A percentile compares a stretch with the other conserved stretches of the same genome.
phyloP scores from a whole-genome alignment of 345 rosid genomes.

The Streptanthus diversifolius region DNA sequence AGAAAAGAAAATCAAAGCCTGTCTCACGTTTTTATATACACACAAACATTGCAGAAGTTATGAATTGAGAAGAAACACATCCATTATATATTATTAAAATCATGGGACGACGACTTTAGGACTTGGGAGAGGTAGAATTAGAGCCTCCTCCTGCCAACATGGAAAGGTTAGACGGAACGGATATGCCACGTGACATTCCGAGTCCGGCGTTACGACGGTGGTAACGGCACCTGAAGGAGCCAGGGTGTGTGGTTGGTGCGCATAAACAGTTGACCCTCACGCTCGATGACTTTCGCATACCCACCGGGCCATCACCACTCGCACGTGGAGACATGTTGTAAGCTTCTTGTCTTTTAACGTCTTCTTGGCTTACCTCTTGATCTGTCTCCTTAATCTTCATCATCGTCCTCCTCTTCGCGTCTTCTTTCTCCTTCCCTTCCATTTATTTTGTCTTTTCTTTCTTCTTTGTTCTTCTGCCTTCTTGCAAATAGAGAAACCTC shows the following conservation, averaged over 20 bases:
- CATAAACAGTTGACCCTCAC: constrained; percentile 55
- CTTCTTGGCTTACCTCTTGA: constrained; percentile 27
- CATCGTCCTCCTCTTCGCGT: constrained; percentile 14
- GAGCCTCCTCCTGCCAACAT: constrained; percentile 39
- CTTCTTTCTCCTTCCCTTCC: constrained; percentile 31
- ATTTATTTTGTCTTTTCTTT: constrained; percentile 3
- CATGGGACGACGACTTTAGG: not conserved
- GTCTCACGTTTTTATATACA: constrained; percentile 2
- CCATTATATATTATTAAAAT: not conserved
- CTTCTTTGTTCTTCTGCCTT: constrained; percentile 12
- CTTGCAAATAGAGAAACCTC: constrained; percentile 16
- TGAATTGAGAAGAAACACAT: not conserved
- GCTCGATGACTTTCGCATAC: constrained; percentile 28
- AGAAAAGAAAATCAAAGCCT: not conserved
- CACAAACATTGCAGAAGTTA: not conserved
- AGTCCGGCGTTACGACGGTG: constrained; percentile 40
- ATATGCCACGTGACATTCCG: constrained; percentile 47
- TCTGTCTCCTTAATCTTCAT: constrained; percentile 27
- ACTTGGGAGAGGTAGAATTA: constrained; percentile 13
- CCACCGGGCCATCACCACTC: constrained; percentile 17
- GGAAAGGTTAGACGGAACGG: constrained; percentile 59
- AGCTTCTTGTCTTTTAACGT: constrained; percentile 33
- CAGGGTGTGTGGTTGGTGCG: constrained; percentile 73
- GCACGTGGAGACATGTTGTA: constrained; percentile 38
- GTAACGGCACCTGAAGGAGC: constrained; percentile 73